Conservation (phyloP, 257 asterid genomes). For the Scutellaria galericulata region DNA sequence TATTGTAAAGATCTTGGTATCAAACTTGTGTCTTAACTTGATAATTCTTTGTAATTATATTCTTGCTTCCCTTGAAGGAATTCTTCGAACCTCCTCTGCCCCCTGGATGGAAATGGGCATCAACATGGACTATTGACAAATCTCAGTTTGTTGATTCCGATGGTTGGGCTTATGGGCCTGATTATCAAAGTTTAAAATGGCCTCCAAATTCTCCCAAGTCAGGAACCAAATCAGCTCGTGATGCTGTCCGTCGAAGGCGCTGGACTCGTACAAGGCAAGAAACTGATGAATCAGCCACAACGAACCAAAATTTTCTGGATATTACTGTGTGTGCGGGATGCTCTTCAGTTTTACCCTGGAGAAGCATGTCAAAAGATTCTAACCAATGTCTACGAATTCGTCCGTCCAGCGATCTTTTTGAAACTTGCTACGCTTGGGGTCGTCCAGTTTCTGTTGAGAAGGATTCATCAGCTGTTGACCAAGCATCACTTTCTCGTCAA, state of each 20-base stretch:
- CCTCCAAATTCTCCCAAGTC: conserved; percentile 65
- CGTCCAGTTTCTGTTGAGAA: conserved; percentile 74
- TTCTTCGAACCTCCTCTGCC: conserved; percentile 69
- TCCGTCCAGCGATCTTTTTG: conserved; percentile 66
- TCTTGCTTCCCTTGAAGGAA: conserved; percentile 45
- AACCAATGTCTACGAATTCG: conserved; percentile 81
- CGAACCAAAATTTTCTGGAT: conserved; percentile 49
- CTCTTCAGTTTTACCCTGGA: conserved; percentile 81
- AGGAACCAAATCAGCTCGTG: conserved; percentile 54
- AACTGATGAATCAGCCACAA: conserved; percentile 44
- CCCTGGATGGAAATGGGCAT: conserved; percentile 74
- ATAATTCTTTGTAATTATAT: background rate
- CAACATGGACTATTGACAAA: conserved; percentile 69
- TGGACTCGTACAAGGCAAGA: conserved; percentile 66
- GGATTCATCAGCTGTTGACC: conserved; percentile 70
- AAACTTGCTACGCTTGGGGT: conserved; percentile 81
- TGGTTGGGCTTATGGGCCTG: conserved; percentile 79
- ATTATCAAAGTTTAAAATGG: conserved; percentile 61
- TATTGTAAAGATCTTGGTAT: conserved; percentile 17
- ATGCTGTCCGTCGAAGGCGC: conserved; percentile 67
- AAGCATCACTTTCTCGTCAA: conserved; percentile 71
- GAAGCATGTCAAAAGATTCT: conserved; percentile 70
- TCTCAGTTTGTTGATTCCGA: conserved; percentile 64
- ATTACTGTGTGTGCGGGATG: conserved; percentile 58
- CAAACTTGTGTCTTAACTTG: conserved; percentile 1